A percentile compares a stretch with the other conserved stretches of the same genome.
These are phyloP conservation scores for Daldinia decipiens DNA, from an alignment of 495 filamentous ascomycete species.

Conservation along the genomic window DNA sequence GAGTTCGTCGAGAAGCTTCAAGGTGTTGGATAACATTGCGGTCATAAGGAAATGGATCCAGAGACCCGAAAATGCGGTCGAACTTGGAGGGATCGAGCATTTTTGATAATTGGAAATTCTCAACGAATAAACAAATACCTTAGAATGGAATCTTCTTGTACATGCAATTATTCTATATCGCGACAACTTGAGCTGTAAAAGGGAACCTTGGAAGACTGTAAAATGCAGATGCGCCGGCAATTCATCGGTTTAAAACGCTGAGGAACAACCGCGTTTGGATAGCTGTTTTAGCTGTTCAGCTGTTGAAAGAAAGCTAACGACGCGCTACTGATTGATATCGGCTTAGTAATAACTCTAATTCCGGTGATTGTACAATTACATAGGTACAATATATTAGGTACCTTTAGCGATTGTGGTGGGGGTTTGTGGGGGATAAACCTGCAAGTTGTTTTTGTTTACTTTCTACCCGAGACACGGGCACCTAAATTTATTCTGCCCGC, in stretches of 20 bases:
- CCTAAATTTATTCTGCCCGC: constrained; percentile 10
- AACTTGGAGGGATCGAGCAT: constrained; percentile 65
- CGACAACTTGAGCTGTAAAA: neutral
- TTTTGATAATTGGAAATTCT: constrained; percentile 1
- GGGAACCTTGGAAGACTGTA: neutral
- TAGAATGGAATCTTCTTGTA: neutral
- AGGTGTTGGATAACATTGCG: constrained; percentile 66
- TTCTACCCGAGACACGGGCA: constrained; percentile 13
- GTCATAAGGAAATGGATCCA: constrained; percentile 71
- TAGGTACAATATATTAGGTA: neutral
- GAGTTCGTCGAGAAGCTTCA: constrained; percentile 66
- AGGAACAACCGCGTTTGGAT: constrained; percentile 5
- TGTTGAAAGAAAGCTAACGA: constrained; percentile 2
- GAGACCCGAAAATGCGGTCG: constrained; percentile 69
- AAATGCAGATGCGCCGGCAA: constrained; percentile 20
- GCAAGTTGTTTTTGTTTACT: constrained; percentile 50
- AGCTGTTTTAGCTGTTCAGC: neutral
- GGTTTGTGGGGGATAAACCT: constrained; percentile 20
- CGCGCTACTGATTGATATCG: constrained; percentile 13
- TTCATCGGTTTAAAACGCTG: constrained; percentile 17
- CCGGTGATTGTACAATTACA: neutral
- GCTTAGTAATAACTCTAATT: constrained; percentile 4
- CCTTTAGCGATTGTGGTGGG: constrained; percentile 22
- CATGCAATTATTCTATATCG: neutral
- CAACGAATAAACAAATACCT: neutral